Conservation (phyloP, 2,329 filamentous ascomycete species). For the Cladophialophora bantiana region DNA sequence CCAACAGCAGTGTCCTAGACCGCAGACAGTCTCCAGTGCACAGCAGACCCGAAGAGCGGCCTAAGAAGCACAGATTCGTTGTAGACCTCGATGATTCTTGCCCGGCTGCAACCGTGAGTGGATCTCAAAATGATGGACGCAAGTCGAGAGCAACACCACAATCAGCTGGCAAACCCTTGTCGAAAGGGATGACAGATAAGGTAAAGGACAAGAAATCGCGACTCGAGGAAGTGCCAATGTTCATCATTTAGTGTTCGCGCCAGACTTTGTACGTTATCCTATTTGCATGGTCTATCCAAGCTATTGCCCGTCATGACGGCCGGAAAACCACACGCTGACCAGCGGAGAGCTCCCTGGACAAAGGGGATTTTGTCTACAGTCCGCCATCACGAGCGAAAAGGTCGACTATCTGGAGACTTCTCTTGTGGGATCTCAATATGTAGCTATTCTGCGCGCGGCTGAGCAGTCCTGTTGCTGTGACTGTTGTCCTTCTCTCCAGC, state of each 20-base stretch:
- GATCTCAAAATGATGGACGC: background rate
- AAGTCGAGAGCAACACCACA: constrained; percentile 37
- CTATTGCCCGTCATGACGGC: background rate
- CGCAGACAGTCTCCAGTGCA: background rate
- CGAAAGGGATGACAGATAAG: constrained; percentile 18
- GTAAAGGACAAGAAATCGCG: constrained; percentile 45
- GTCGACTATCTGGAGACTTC: background rate
- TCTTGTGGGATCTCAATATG: background rate
- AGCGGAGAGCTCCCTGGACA: constrained; percentile 1
- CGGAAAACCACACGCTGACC: background rate
- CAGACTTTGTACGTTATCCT: background rate
- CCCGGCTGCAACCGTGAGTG: background rate
- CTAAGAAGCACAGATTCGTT: constrained; percentile 3
- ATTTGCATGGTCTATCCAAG: constrained; percentile 10
- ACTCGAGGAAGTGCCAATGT: constrained; percentile 54
- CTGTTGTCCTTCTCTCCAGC: background rate
- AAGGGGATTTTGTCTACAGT: background rate
- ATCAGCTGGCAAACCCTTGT: constrained; percentile 1
- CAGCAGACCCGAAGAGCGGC: background rate
- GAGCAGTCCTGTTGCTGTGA: background rate
- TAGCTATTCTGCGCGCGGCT: background rate
- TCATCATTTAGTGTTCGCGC: constrained; percentile 46
- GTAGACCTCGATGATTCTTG: constrained; percentile 15
- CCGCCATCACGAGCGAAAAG: background rate
- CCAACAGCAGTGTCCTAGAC: background rate